Conservation (phyloP, 129 eudicot genomes). For the Solidago caesia region DNA sequence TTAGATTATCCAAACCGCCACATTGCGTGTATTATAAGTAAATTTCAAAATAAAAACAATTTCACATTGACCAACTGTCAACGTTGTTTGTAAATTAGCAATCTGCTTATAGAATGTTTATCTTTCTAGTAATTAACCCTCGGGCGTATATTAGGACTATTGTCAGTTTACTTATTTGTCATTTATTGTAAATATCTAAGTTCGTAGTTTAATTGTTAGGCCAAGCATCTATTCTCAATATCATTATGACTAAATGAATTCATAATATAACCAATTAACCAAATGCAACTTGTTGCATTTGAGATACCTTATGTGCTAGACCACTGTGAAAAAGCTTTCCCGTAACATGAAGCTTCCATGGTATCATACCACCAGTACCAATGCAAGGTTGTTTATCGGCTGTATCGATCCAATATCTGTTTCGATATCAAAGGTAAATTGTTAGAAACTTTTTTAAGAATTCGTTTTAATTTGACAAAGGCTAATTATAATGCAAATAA, state of each 20-base stretch:
- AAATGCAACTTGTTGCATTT: slow-evolving; percentile 3
- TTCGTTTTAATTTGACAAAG: not conserved
- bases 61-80: not conserved
- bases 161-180: not conserved
- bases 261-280: not conserved
- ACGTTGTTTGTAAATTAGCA: not conserved
- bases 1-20: not conserved
- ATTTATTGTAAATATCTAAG: not conserved
- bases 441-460: not conserved
- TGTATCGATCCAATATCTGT: slow-evolving; percentile 94
- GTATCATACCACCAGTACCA: slow-evolving; percentile 95
- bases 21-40: not conserved
- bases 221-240: not conserved
- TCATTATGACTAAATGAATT: not conserved
- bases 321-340: slow-evolving; percentile 99
- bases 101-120: not conserved
- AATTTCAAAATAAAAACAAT: not conserved
- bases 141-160: not conserved
- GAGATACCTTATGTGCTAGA: slow-evolving; percentile 75
- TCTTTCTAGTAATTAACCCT: not conserved
- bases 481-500: not conserved
- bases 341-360: slow-evolving; percentile 80
- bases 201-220: not conserved
- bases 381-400: slow-evolving; percentile 99
- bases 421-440: not conserved